These are phyloP conservation scores for Choiromyces venosus DNA, from an alignment of 495 filamentous ascomycete species.

Conservation along the genomic window DNA sequence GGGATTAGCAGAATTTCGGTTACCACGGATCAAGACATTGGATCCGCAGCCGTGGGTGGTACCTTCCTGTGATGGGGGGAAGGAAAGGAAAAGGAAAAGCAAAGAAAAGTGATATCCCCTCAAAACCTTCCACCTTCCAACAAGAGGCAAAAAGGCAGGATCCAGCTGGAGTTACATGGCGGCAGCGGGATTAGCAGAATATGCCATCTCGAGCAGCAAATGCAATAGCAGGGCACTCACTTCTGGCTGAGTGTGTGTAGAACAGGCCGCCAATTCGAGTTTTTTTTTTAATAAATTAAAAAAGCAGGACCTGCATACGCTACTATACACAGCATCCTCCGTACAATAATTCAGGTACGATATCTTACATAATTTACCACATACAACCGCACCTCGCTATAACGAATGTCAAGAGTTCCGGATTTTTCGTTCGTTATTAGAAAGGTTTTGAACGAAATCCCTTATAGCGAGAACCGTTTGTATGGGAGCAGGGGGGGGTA, in stretches of 20 bases:
- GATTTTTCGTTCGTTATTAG: too few relatives aligned
- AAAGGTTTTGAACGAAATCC: too few relatives aligned
- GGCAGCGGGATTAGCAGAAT: neutral
- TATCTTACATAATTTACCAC: too few relatives aligned
- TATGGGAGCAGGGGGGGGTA: too few relatives aligned
- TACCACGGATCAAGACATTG: slow-evolving; percentile 2
- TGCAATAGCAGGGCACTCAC: too few relatives aligned
- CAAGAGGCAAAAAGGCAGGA: neutral
- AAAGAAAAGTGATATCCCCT: slow-evolving; percentile 1
- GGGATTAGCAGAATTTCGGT: neutral
- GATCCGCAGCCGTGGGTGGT: slow-evolving; percentile 2
- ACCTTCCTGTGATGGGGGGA: neutral
- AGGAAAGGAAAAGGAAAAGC: neutral
- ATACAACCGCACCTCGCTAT: too few relatives aligned
- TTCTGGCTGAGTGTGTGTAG: neutral
- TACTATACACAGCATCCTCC: neutral
- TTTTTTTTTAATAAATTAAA: neutral
- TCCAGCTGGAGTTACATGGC: neutral
- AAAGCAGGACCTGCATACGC: neutral
- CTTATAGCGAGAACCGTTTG: too few relatives aligned
- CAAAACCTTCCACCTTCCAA: neutral
- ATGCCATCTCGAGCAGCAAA: neutral
- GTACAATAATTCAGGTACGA: neutral
- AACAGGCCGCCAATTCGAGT: neutral
- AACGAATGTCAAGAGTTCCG: too few relatives aligned